Percentiles rank a stretch among this genome's conserved stretches.
Evolutionary conservation across 2,329 filamentous ascomycete genomes (phyloP).

Genomic region (Pyrenochaeta sp.): DNA sequence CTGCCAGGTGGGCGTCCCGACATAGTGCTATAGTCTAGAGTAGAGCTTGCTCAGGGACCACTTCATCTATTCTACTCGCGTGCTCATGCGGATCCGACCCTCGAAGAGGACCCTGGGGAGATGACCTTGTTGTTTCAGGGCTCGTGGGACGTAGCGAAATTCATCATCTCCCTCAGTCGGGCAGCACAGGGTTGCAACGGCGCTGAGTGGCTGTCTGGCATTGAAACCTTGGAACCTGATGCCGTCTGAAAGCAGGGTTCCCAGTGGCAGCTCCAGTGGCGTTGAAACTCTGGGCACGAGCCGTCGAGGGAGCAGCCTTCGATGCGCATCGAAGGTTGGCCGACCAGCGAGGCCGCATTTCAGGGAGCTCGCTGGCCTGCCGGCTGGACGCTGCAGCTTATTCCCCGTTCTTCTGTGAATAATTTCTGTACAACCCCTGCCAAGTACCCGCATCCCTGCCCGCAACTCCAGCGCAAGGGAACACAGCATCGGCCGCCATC

Average conservation of each 20-base stretch:
- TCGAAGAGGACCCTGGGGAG: conserved; percentile 3
- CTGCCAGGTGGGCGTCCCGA: too few species aligned
- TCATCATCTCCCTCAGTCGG: conserved; percentile 15
- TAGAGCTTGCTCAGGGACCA: neutral
- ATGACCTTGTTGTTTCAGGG: conserved; percentile 20
- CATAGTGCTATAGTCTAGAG: too few species aligned
- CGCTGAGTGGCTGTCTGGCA: conserved; percentile 16
- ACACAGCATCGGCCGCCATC: conserved; percentile 10
- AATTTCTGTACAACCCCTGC: conserved; percentile 30
- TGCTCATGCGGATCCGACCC: conserved; percentile 8
- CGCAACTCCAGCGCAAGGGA: conserved; percentile 9
- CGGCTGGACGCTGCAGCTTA: conserved; percentile 10
- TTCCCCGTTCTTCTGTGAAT: conserved; percentile 16
- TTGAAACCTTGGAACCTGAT: conserved; percentile 27
- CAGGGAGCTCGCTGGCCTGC: conserved; percentile 8
- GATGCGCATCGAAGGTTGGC: conserved; percentile 16
- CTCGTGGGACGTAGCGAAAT: conserved; percentile 15
- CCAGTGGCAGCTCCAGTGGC: conserved; percentile 31
- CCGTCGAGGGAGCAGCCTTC: conserved; percentile 10
- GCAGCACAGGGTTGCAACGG: conserved; percentile 10
- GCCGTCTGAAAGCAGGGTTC: conserved; percentile 29
- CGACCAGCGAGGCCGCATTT: conserved; percentile 15
- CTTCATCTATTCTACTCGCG: conserved; percentile 17
- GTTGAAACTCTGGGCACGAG: conserved; percentile 28
- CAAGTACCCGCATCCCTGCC: conserved; percentile 26